Percentiles rank a stretch among this genome's conserved stretches.
phyloP scores from a whole-genome alignment of 1,139 yeast species.

The Geotrichum cucujoidarum region DNA sequence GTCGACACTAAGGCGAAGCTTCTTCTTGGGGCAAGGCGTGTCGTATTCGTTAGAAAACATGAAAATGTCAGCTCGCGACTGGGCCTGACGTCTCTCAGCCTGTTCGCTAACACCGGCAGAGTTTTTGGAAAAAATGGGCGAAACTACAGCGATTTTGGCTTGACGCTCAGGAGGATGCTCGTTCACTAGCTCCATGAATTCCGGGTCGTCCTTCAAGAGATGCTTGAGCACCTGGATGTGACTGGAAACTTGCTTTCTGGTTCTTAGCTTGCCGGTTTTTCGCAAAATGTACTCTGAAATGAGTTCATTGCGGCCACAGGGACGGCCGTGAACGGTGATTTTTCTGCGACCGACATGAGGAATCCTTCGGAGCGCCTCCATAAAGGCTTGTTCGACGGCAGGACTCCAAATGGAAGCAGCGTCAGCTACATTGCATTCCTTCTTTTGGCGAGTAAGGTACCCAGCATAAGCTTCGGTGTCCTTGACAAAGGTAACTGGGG shows the following conservation, averaged over 20 bases:
- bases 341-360: constrained; percentile 87
- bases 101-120: constrained; percentile 15
- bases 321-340: constrained; percentile 75
- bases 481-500: constrained; percentile 21
- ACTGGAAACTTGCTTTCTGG: constrained; percentile 86
- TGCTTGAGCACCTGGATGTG: constrained; percentile 89
- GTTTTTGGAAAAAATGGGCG: constrained; percentile 31
- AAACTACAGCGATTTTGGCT: constrained; percentile 23
- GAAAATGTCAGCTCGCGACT: constrained; percentile 13
- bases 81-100: constrained; percentile 9
- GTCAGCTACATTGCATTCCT: constrained; percentile 26
- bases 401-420: constrained; percentile 59
- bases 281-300: constrained; percentile 77
- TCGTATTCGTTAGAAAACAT: background rate
- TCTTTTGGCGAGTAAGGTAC: constrained; percentile 36
- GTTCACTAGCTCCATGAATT: constrained; percentile 37
- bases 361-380: constrained; percentile 74
- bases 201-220: constrained; percentile 51
- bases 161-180: constrained; percentile 24
- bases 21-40: constrained; percentile 6
- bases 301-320: constrained; percentile 89
- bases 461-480: constrained; percentile 33
- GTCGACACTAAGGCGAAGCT: constrained; percentile 1
- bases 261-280: constrained; percentile 73
- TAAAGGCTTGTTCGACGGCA: constrained; percentile 81